phyloP scores from a whole-genome alignment of 1,284 basidiomycete species.

The Microbotryum lychnidis-dioicae region DNA sequence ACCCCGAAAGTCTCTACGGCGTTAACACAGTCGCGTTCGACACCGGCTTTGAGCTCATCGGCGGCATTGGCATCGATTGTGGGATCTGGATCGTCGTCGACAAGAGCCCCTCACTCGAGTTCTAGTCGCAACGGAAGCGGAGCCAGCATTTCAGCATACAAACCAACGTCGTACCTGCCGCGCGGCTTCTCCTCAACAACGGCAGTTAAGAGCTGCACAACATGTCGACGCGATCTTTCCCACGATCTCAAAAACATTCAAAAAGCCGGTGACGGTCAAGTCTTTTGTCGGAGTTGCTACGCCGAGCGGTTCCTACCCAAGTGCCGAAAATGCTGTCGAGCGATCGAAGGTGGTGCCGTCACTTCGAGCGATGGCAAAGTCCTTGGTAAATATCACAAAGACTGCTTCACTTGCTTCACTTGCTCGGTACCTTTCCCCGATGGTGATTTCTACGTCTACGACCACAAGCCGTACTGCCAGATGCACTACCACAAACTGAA shows the following conservation, averaged over 20 bases:
- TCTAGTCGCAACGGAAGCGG: not conserved
- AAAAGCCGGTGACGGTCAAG: constrained; percentile 13
- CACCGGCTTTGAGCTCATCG: constrained; percentile 2
- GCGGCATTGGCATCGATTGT: not conserved
- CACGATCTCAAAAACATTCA: not conserved
- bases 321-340: constrained; percentile 33
- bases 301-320: constrained; percentile 36
- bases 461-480: constrained; percentile 34
- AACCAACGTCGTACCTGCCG: not conserved
- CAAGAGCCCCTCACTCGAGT: not conserved
- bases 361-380: constrained; percentile 36
- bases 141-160: not conserved
- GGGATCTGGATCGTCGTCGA: not conserved
- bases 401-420: constrained; percentile 34
- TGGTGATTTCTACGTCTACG: constrained; percentile 37
- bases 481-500: constrained; percentile 35
- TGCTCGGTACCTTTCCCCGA: constrained; percentile 33
- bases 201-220: constrained; percentile 7
- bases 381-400: constrained; percentile 34
- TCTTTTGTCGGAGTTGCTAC: constrained; percentile 35
- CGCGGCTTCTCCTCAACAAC: not conserved
- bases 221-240: not conserved
- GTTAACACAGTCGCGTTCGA: constrained; percentile 9
- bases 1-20: not conserved
- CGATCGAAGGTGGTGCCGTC: constrained; percentile 36